Base-by-base conservation (phyloP, 164 flowering plant genomes). In the Liquidambar formosana region DNA sequence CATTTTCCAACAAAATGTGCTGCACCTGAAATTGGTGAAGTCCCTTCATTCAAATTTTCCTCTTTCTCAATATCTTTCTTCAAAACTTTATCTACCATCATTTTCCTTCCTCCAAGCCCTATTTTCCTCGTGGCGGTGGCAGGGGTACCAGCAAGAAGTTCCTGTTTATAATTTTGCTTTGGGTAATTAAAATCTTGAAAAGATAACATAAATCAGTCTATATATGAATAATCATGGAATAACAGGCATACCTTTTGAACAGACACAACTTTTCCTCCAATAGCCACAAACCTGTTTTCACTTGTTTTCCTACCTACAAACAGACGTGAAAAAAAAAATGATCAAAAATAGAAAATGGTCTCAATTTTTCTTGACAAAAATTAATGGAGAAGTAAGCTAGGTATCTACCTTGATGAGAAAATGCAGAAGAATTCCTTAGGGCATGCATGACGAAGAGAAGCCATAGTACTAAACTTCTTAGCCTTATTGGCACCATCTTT, bases 361-460 rank as follows among this genome's bases (percentile, higher is more conserved):
- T 33, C 41, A 33, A 33, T 6, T 33, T 33, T 6, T 33, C 6
- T 33, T 6, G 4, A 33, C 41, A 33, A 33, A 16, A 23, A 26
- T 9, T 4, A 22, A 5, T n/a, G 6, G 23, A 16, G 2, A 6
- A 46, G 12, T 23, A 52, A 61, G 48, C 5, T 18, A 53, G 8
- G 8, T 25, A 27, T n/a, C 9, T 71, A 82, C 85, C 86, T 82
- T 75, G 73, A 59, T 71, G 72, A 64, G 73, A 71, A 62, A 76
- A 46, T 14, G 81, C 81, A 63, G 41, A 15, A 68, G 76, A 65
- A 74, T 53, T 43, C 38, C 58, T 43, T 14, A 73, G 38, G 28
- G 70, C 70, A 73, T 76, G 71, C 62, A 79, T 59, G 66, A 71
- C 63, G 71, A 80, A 65, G 64, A 87, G 64, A 73, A 84, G 44